Percentiles rank a stretch among this genome's conserved stretches.
Conservation (phyloP, 2,329 filamentous ascomycete species). For the Taxawa tesnikishii region DNA sequence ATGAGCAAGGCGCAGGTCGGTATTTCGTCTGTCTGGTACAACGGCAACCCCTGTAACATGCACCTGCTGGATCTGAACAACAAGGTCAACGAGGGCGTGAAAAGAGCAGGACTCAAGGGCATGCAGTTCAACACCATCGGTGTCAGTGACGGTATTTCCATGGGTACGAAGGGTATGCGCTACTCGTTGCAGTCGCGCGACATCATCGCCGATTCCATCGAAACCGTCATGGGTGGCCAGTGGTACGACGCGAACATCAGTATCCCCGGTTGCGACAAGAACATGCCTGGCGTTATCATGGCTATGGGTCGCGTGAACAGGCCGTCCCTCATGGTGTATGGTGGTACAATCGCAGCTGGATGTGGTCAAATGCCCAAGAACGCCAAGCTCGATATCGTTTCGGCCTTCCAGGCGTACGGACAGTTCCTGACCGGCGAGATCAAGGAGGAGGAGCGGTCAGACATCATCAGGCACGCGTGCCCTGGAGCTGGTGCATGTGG, state of each 20-base stretch:
- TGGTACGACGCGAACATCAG: constrained; percentile 98
- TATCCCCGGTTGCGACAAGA: constrained; percentile 97
- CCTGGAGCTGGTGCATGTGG: constrained; percentile 74
- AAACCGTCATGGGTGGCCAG: constrained; percentile 97
- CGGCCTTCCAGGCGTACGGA: constrained; percentile 94
- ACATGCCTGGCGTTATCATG: constrained; percentile 66
- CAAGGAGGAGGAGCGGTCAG: constrained; percentile 79
- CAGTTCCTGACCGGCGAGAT: constrained; percentile 90
- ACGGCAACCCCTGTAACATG: constrained; percentile 99
- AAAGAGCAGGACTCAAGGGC: constrained; percentile 65
- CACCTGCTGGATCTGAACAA: constrained; percentile 84
- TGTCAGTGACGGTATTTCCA: constrained; percentile 93
- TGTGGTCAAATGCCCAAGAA: constrained; percentile 66
- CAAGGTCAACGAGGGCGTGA: constrained; percentile 59
- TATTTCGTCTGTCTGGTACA: constrained; percentile 96
- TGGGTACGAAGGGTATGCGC: constrained; percentile 96
- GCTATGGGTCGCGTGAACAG: constrained; percentile 93
- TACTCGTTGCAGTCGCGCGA: constrained; percentile 75
- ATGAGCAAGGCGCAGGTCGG: constrained; percentile 96
- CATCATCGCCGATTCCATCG: constrained; percentile 94
- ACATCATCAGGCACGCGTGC: constrained; percentile 88
- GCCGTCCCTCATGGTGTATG: constrained; percentile 94
- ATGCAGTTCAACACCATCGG: constrained; percentile 99
- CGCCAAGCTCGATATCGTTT: constrained; percentile 75
- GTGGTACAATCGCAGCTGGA: constrained; percentile 84